Evolutionary conservation across 148 eudicot species (phyloP), one percentile per base, ranked within the genome.

Genomic region (Chenopodium suecicum): DNA sequence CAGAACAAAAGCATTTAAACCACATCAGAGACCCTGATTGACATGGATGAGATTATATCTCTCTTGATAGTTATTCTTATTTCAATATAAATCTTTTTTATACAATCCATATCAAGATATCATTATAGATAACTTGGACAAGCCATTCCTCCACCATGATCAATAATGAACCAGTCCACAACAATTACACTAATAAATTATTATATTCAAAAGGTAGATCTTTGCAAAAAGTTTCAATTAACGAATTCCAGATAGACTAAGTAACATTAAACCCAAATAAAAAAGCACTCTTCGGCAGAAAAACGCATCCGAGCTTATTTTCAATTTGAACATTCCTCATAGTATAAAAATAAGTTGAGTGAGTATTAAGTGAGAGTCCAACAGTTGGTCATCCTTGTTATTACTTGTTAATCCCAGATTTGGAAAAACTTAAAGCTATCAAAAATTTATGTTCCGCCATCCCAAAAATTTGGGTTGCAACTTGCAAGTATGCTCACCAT

Each of bases 1-100:
- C 74, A 81, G 8, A 64, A 47, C 25, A 69, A 66, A 75, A 32
- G 58, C 32, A 73, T 73, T 46, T 12, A 73, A 73, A 34, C 32
- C 74, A 34, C 10, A 70, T 69, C 12, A 69, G 9, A 29, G 41
- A 16, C 31, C 37, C 17, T 31, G 4, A 69, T 32, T 46, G 34
- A 12, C 5, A 13, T 69, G 73, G 46, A 32, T 69, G 47, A 13
- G 4, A 13, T 25, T 54, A 77, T 41, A n/a, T 25, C 67, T n/a
- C 2, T 20, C 9, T 62, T n/a, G 4, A 62, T 22, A 62, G n/a
- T 6, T 20, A 62, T 7, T 62, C n/a, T 20, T 62, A 22, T n/a
- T 62, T 6, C 7, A 22, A 20, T 6, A 9, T 62, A 56, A 14
- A 56, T 12, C 62, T 0, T 4, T 56, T 56, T 17, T 14, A 56